A percentile compares a stretch with the other conserved stretches of the same genome.
Evolutionary conservation across 768 basidiomycete genomes (phyloP).

Genomic region (Leccinum ochraceum): DNA sequence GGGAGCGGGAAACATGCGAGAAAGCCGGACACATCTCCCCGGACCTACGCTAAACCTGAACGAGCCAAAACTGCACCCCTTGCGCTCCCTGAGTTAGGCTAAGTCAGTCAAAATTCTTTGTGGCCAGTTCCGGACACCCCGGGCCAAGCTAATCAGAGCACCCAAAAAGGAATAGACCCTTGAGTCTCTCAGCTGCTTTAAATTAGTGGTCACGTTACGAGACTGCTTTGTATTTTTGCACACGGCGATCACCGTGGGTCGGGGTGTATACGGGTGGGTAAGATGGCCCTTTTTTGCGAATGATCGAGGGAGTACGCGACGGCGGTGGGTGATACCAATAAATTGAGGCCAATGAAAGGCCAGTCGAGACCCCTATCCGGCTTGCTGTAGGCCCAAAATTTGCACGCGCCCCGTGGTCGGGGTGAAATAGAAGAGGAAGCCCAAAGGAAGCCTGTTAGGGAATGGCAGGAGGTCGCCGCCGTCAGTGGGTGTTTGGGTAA

Average conservation of each 20-base stretch:
- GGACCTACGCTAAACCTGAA: neutral
- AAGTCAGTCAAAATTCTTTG: neutral
- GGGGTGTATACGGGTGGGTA: neutral
- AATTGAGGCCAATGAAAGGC: neutral
- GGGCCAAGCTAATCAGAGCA: neutral
- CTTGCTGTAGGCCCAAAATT: slow-evolving; percentile 10
- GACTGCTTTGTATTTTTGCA: neutral
- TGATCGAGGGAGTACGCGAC: neutral
- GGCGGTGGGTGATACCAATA: neutral
- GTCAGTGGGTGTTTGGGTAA: neutral
- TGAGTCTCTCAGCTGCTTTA: neutral
- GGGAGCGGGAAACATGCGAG: neutral
- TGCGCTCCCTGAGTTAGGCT: neutral
- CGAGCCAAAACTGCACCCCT: neutral
- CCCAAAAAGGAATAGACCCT: neutral
- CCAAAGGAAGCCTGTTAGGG: neutral
- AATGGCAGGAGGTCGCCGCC: neutral
- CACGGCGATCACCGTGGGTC: neutral
- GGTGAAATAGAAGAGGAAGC: neutral
- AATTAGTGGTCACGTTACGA: neutral
- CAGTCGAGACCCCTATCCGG: neutral
- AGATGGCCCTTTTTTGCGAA: neutral
- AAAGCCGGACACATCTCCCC: neutral
- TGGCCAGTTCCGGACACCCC: neutral
- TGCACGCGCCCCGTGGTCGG: neutral